phyloP scores from a whole-genome alignment of 2,329 filamentous ascomycete species.

The Epichloe aotearoae region DNA sequence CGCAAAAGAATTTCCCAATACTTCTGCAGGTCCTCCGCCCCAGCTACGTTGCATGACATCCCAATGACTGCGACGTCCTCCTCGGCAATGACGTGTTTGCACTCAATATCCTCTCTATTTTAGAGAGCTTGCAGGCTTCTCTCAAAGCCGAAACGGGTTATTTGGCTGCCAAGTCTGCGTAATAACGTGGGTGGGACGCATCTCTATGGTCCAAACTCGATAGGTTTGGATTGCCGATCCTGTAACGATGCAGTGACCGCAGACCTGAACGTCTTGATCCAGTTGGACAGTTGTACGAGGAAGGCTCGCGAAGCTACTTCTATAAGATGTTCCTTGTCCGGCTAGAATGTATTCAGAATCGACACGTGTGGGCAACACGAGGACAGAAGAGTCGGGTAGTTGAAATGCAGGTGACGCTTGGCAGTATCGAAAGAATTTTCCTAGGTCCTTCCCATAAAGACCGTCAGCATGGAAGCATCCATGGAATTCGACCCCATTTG shows the following conservation, averaged over 20 bases:
- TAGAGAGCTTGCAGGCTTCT: too few species aligned
- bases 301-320: background rate
- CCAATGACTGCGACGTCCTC: slow-evolving; percentile 25
- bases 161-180: too few species aligned
- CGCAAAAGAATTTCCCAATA: slow-evolving; percentile 18
- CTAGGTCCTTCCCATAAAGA: background rate
- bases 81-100: background rate
- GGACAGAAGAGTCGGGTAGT: background rate
- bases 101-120: too few species aligned
- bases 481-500: background rate
- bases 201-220: background rate
- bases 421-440: background rate
- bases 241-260: background rate
- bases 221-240: background rate
- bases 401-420: background rate
- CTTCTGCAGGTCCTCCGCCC: slow-evolving; percentile 18
- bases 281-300: slow-evolving; percentile 42
- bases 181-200: background rate
- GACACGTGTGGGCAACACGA: background rate
- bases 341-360: background rate
- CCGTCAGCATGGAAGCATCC: background rate
- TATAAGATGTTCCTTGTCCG: background rate
- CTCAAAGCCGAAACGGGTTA: too few species aligned
- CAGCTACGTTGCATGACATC: slow-evolving; percentile 24
- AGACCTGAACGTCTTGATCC: slow-evolving; percentile 27